Evolutionary conservation across 2,329 filamentous ascomycete genomes (phyloP), one percentile per base, ranked within the genome.

Genomic region (Xylariaceae sp.): DNA sequence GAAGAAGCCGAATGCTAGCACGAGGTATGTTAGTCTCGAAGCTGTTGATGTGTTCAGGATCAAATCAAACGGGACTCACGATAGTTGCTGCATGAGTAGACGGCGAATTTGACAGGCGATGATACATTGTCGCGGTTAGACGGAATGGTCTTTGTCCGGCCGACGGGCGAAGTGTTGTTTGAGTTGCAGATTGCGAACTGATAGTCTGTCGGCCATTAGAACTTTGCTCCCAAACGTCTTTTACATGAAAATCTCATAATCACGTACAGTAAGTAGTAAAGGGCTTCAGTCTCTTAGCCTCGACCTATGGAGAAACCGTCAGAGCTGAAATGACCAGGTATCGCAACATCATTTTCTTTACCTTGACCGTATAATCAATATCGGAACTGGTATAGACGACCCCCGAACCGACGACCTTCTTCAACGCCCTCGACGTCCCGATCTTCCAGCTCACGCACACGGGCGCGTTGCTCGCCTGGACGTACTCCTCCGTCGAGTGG

Each of bases 331-430:
- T n/a, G n/a, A n/a, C n/a, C n/a, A n/a, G n/a, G n/a, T n/a, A n/a
- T n/a, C n/a, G n/a, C n/a, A n/a, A n/a, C n/a, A n/a, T n/a, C n/a
- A n/a, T n/a, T n/a, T n/a, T n/a, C n/a, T n/a, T n/a, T 53, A 77
- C 76, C 67, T 86, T 86, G 48, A 86, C 68, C 0, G 83, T 88
- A 54, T 80, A 88, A 54, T 88, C 83, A 29, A 88, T 73, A 52
- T 88, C 83, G 0, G 76, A 83, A 34, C 73, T 83, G 0, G 83
- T 88, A 54, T 78, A 85, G 0, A 70, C 80, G 14, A 63, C 74
- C 3, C 83, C 83, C 1, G 64, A 66, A 40, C 73, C 68, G 2
- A 74, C 73, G 4, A 76, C 60, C 4, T 49, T 38, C 1, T 53
- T 43, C n/a, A 59, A 39, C n/a, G 64, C 59, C 34, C 68, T 56